Evolutionary conservation across 2,329 filamentous ascomycete genomes (phyloP), one percentile per base, ranked within the genome.

Genomic region (Fusarium sp.): DNA sequence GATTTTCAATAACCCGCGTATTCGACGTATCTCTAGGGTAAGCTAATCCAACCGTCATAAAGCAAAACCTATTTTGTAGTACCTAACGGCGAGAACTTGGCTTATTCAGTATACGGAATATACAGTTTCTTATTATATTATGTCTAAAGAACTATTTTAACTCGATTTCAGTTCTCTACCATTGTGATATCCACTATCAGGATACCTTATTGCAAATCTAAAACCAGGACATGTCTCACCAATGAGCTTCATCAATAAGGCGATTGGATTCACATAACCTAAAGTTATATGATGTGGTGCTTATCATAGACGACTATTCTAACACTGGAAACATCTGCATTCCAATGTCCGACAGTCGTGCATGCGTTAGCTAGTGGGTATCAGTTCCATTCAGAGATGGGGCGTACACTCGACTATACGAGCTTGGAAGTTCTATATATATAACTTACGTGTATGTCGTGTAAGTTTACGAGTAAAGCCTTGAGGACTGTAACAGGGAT

Each of bases 1-100:
- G 18, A 16, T 54, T 54, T 52, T 47, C 21, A 32, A 56, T 21
- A 37, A 49, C 30, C 13, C 52, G 35, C 25, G 23, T 56, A 40
- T 30, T 42, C 43, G 9, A 10, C 3, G 12, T 10, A n/a, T 18
- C 40, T 73, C 13, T 50, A 73, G 71, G 71, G 71, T 73, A 73
- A 16, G 25, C 25, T 30, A 5, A 19, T 37, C 9, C 18, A 13
- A 33, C 28, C 21, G 32, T 12, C 10, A 15, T 7, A 11, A 16
- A 43, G 16, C 28, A 21, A 32, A 19, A 25, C 9, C 9, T 21
- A 52, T 25, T 19, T 25, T 23, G 7, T 13, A 52, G 13, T 23
- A 35, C 12, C 49, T 25, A 35, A 35, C n/a, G 9, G 18, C 12
- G 11, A 25, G 11, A 52, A 19, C 16, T 61, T 9, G 21, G 19